Evolutionary conservation across 306 rosid genomes (phyloP), one percentile per base, ranked within the genome.

Genomic region (Cucurbita argyrosperma): DNA sequence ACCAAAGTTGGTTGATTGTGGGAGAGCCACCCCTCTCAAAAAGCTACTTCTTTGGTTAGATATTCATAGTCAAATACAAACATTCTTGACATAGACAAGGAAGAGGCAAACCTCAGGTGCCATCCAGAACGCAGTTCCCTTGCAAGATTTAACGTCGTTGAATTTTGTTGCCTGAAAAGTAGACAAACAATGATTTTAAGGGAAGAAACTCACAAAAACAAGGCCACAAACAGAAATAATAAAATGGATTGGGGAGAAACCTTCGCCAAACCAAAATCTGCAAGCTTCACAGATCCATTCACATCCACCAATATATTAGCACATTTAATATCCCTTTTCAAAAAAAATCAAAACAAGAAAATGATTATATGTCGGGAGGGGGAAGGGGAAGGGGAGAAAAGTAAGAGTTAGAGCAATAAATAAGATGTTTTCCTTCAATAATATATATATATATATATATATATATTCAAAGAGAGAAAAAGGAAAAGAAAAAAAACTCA

Each of bases 221-320:
- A 68, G 43, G 10, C 58, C 10, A 12, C 53, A 39, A 63, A 64
- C n/a, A 30, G 26, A 45, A 65, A 66, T 11, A 18, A 19, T 11
- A 19, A 65, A 58, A 60, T 54, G 65, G 58, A 53, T 38, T 8
- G 72, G 49, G 77, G 43, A 69, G 43, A 84, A 79, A 94, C 97
- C 96, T 94, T 94, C 14, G 97, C 99, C 92, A 94, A 81, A 62
- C 99, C 99, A 85, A 94, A 94, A 86, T 94, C 99, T 60, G 96
- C 90, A 76, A 94, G 97, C 89, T 91, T 94, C 78, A 94, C 99
- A 53, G 90, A 90, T 78, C 99, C 99, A 83, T 56, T 89, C 71
- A 87, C 94, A 84, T 87, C 85, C 82, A 94, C 99, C 92, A 94
- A 77, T 80, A 94, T 84, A 81, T 94, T 94, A 71, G 96, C 97